Conservation (phyloP, 1,284 basidiomycete species). For the Ganoderma boninense region DNA sequence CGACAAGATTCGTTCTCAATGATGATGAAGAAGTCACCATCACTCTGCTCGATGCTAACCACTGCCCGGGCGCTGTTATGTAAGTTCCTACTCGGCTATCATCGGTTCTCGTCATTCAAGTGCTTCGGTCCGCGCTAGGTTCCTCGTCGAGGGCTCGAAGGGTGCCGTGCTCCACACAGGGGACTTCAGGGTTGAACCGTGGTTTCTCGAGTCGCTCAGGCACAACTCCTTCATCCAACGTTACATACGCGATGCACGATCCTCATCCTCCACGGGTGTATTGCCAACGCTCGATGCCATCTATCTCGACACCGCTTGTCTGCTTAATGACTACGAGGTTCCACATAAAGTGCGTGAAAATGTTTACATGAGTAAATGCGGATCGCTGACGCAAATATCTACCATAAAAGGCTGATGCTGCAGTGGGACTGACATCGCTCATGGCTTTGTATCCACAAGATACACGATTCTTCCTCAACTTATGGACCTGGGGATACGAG, state of each 20-base stretch:
- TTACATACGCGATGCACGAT: slow-evolving; percentile 55
- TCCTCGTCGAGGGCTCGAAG: slow-evolving; percentile 79
- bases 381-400: not conserved
- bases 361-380: too few species aligned
- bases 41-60: slow-evolving; percentile 91
- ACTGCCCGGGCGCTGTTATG: slow-evolving; percentile 95
- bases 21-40: slow-evolving; percentile 69
- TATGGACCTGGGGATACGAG: slow-evolving; percentile 96
- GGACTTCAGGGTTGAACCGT: slow-evolving; percentile 88
- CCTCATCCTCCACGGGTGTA: slow-evolving; percentile 20
- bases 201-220: slow-evolving; percentile 74
- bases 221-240: slow-evolving; percentile 76
- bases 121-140: slow-evolving; percentile 61
- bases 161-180: slow-evolving; percentile 90
- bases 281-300: slow-evolving; percentile 75
- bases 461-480: slow-evolving; percentile 87
- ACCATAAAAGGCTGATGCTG: slow-evolving; percentile 64
- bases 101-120: not conserved
- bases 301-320: slow-evolving; percentile 85
- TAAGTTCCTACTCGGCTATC: slow-evolving; percentile 46
- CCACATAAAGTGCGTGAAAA: slow-evolving; percentile 70
- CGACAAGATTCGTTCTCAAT: slow-evolving; percentile 68
- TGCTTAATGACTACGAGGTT: slow-evolving; percentile 67
- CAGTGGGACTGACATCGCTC: slow-evolving; percentile 70
- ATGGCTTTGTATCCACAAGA: slow-evolving; percentile 72